Conservation (phyloP, 1,139 yeast species). For the Debaryomyces udenii region DNA sequence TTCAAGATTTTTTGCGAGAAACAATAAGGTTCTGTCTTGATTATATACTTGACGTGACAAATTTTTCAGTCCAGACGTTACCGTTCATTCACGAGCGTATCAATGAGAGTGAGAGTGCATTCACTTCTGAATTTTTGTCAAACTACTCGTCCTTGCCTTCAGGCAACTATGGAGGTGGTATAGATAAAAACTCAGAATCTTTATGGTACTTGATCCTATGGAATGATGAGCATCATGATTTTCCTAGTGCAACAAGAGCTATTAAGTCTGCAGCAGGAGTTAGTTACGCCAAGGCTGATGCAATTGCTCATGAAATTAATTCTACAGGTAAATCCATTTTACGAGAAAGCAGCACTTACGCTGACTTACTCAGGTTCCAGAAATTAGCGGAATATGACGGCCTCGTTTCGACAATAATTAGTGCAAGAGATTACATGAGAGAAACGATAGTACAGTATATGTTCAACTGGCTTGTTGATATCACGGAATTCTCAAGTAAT, state of each 20-base stretch:
- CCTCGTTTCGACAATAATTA: constrained; percentile 56
- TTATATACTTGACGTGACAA: constrained; percentile 51
- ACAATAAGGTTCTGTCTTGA: constrained; percentile 47
- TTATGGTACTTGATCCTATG: constrained; percentile 57
- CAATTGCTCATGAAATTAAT: constrained; percentile 39
- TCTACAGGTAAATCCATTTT: constrained; percentile 34
- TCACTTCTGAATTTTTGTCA: constrained; percentile 31
- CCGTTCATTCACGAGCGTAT: constrained; percentile 38
- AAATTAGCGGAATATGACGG: constrained; percentile 50
- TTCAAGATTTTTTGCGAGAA: constrained; percentile 21
- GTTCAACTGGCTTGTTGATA: constrained; percentile 52
- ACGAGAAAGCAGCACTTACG: constrained; percentile 21
- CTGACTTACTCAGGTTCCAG: constrained; percentile 27
- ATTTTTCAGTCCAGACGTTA: constrained; percentile 36
- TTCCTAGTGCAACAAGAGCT: constrained; percentile 47
- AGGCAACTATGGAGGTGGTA: constrained; percentile 31
- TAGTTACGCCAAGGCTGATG: constrained; percentile 28
- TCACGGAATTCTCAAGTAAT: constrained; percentile 35
- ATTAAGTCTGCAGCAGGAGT: constrained; percentile 40
- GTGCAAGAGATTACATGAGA: constrained; percentile 50
- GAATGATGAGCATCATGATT: constrained; percentile 75
- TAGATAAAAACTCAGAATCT: constrained; percentile 30
- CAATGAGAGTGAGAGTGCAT: constrained; percentile 20
- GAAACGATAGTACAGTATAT: constrained; percentile 48
- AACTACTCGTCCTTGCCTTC: constrained; percentile 33